phyloP scores from a whole-genome alignment of 2,329 filamentous ascomycete species.

The Penicillium sp. region DNA sequence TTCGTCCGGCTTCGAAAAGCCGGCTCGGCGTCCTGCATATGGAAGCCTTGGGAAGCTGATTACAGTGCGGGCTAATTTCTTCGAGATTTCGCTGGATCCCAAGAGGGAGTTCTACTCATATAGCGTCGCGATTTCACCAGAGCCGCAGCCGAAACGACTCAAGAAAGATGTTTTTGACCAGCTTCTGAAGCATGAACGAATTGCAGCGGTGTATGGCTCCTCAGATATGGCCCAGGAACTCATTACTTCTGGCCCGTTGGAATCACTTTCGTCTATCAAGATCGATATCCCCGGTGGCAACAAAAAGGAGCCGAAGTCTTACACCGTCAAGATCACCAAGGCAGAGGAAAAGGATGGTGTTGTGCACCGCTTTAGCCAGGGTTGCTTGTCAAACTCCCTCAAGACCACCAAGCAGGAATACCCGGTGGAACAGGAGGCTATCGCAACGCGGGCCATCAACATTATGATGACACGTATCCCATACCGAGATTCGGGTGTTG shows the following conservation, averaged over 20 bases:
- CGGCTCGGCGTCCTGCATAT: slow-evolving; percentile 15
- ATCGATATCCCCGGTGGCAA: neutral
- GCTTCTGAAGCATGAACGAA: neutral
- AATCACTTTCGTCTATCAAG: neutral
- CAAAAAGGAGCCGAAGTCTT: neutral
- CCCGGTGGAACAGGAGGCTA: neutral
- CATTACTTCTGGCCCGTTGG: neutral
- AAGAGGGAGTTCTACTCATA: slow-evolving; percentile 6
- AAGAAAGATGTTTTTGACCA: neutral
- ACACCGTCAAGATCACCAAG: neutral
- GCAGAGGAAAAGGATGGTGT: neutral
- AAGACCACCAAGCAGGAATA: neutral
- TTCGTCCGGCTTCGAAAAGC: neutral
- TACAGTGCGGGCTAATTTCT: slow-evolving; percentile 18
- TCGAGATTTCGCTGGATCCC: slow-evolving; percentile 9
- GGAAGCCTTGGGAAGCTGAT: slow-evolving; percentile 7
- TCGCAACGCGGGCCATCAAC: slow-evolving; percentile 14
- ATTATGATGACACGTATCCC: slow-evolving; percentile 18
- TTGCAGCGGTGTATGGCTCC: neutral
- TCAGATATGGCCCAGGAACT: neutral
- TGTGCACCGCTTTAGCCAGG: neutral
- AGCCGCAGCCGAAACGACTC: neutral
- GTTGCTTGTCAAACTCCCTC: neutral
- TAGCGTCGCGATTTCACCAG: neutral
- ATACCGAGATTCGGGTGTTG: neutral